phyloP scores from a whole-genome alignment of 768 basidiomycete species.

The Lactarius tabidus region DNA sequence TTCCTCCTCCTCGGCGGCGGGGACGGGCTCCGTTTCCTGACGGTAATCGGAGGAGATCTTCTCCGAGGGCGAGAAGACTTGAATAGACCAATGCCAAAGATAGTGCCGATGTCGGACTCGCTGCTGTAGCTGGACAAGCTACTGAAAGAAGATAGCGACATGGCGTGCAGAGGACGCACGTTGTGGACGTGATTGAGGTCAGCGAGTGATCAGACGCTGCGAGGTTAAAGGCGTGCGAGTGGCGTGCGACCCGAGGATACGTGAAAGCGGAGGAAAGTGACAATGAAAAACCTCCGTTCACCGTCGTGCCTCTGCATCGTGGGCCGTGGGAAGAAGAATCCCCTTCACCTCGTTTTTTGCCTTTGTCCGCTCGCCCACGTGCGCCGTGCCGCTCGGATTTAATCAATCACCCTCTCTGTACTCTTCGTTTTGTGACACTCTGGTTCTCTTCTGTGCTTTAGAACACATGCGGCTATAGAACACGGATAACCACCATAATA shows the following conservation, averaged over 20 bases:
- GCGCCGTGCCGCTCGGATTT: background rate
- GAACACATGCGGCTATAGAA: background rate
- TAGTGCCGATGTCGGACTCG: slow-evolving; percentile 22
- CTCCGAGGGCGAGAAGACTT: slow-evolving; percentile 12
- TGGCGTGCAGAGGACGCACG: slow-evolving; percentile 13
- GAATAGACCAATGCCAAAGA: slow-evolving; percentile 12
- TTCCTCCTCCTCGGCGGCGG: slow-evolving; percentile 11
- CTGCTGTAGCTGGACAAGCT: slow-evolving; percentile 25
- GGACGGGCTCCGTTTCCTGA: slow-evolving; percentile 5
- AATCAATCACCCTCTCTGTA: background rate
- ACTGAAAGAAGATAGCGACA: slow-evolving; percentile 25
- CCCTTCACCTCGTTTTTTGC: background rate
- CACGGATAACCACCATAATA: background rate
- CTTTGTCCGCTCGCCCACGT: too few species aligned
- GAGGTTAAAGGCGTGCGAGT: background rate
- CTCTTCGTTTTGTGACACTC: background rate
- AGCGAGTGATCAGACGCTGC: background rate
- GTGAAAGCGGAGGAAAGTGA: too few species aligned
- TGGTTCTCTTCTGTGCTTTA: background rate
- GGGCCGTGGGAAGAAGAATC: slow-evolving; percentile 13
- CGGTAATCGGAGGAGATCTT: slow-evolving; percentile 1
- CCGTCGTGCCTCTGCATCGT: slow-evolving; percentile 14
- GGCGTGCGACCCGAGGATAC: background rate
- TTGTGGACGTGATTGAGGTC: slow-evolving; percentile 5
- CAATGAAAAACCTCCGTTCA: background rate